Conservation (phyloP, 139 green algal species). For the Diplosphaera chodatii region DNA sequence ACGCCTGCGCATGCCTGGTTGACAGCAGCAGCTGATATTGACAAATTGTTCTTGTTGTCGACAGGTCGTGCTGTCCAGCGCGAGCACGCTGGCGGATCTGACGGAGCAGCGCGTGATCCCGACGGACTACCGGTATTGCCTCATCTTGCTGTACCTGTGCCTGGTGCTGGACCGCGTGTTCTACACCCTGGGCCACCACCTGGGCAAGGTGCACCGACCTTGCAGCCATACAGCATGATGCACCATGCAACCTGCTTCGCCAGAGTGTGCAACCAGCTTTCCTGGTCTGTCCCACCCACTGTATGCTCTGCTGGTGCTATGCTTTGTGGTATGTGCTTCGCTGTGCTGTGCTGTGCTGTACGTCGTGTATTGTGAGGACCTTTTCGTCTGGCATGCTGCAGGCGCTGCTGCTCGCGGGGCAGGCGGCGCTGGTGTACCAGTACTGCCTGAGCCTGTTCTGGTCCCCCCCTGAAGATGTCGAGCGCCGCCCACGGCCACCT, state of each 20-base stretch:
- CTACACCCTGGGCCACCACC: slow-evolving; percentile 47
- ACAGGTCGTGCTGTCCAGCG: slow-evolving; percentile 25
- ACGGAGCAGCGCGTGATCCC: slow-evolving; percentile 61
- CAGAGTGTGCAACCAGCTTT: no score
- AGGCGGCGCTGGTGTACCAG: slow-evolving; percentile 43
- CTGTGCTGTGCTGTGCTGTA: no score
- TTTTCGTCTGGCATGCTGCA: background rate
- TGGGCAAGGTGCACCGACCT: slow-evolving; percentile 30
- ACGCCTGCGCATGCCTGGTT: no score
- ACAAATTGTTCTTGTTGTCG: background rate
- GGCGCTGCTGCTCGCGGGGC: slow-evolving; percentile 22
- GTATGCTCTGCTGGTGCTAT: no score
- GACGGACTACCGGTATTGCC: slow-evolving; percentile 55
- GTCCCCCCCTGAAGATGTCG: slow-evolving; percentile 17
- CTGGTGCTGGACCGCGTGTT: slow-evolving; percentile 60
- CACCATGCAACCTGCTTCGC: background rate
- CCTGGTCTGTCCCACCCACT: no score
- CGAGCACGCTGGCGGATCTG: slow-evolving; percentile 46
- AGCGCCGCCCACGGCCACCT: slow-evolving; percentile 39
- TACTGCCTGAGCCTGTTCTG: slow-evolving; percentile 41
- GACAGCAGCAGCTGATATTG: background rate
- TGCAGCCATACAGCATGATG: no score
- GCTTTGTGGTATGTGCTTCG: no score
- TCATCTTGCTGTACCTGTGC: slow-evolving; percentile 70
- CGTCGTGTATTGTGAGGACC: no score